Conservation (phyloP, 768 basidiomycete genomes). For the Macrolepiota dolichaula region DNA sequence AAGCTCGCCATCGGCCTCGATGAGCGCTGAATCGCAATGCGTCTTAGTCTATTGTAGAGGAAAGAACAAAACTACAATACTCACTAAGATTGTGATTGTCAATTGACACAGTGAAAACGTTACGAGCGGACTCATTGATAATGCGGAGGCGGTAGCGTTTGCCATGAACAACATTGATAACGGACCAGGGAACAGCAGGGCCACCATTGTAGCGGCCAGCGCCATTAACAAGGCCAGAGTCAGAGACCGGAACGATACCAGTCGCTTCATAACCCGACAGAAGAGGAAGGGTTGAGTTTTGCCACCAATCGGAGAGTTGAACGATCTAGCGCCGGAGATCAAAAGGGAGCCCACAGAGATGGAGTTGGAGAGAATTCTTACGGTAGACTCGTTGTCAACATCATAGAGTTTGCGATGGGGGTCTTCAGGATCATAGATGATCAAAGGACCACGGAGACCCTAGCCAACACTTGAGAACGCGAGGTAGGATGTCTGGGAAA, state of each 20-base stretch:
- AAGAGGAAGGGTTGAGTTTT: conserved; percentile 21
- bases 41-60: not conserved
- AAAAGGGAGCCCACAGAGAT: not conserved
- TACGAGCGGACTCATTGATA: conserved; percentile 44
- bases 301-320: conserved; percentile 40
- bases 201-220: conserved; percentile 40
- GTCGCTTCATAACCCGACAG: conserved; percentile 24
- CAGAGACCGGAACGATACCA: conserved; percentile 25
- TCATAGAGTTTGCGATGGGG: conserved; percentile 19
- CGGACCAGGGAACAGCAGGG: conserved; percentile 32
- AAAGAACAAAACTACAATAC: conserved; percentile 1
- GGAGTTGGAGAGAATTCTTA: not conserved
- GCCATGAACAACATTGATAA: conserved; percentile 37
- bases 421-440: conserved; percentile 29
- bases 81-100: conserved; percentile 28
- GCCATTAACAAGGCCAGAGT: conserved; percentile 46
- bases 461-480: conserved; percentile 18
- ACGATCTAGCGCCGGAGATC: conserved; percentile 15
- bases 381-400: not conserved
- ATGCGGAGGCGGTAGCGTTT: conserved; percentile 54
- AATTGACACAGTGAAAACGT: conserved; percentile 35
- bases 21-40: conserved; percentile 21
- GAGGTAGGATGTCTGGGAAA: conserved; percentile 18
- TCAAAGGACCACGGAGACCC: conserved; percentile 38
- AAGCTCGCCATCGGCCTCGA: conserved; percentile 37